phyloP scores from a whole-genome alignment of 306 rosid species.

The Lathyrus tuberosus region DNA sequence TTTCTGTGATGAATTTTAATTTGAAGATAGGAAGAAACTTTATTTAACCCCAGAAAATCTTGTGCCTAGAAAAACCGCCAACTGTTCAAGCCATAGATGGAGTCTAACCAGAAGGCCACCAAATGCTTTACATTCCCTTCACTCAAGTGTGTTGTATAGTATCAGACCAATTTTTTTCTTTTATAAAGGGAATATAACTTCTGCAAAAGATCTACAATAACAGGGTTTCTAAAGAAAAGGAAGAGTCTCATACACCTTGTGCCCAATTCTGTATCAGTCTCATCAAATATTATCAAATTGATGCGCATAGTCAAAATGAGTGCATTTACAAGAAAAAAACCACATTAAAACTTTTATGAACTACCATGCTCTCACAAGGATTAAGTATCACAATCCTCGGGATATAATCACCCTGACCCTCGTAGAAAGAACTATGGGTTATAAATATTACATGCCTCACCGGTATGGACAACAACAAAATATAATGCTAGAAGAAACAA shows the following conservation, averaged over 20 bases:
- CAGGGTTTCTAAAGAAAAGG: background rate
- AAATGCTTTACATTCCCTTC: background rate
- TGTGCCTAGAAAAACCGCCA: too few relatives aligned
- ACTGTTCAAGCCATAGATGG: too few relatives aligned
- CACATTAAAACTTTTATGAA: slow-evolving; percentile 29
- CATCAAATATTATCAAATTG: background rate
- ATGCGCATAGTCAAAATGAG: slow-evolving; percentile 10
- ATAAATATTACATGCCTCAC: slow-evolving; percentile 30
- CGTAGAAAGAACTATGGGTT: slow-evolving; percentile 16
- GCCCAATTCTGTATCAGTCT: background rate
- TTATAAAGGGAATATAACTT: background rate
- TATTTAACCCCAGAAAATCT: too few relatives aligned
- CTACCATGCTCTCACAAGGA: slow-evolving; percentile 33
- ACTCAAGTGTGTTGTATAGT: background rate
- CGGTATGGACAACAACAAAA: slow-evolving; percentile 39
- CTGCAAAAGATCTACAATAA: background rate
- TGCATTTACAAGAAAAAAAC: background rate
- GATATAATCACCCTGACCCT: slow-evolving; percentile 38
- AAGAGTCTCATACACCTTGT: too few relatives aligned
- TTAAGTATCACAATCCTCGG: slow-evolving; percentile 24
- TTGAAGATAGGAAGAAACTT: too few relatives aligned
- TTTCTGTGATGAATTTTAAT: too few relatives aligned
- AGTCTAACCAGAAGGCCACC: too few relatives aligned
- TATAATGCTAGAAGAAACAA: slow-evolving; percentile 36
- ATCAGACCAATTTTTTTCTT: background rate